Conservation (phyloP, 1,139 yeast genomes). For the Blastobotrys raffinosifermentans region DNA sequence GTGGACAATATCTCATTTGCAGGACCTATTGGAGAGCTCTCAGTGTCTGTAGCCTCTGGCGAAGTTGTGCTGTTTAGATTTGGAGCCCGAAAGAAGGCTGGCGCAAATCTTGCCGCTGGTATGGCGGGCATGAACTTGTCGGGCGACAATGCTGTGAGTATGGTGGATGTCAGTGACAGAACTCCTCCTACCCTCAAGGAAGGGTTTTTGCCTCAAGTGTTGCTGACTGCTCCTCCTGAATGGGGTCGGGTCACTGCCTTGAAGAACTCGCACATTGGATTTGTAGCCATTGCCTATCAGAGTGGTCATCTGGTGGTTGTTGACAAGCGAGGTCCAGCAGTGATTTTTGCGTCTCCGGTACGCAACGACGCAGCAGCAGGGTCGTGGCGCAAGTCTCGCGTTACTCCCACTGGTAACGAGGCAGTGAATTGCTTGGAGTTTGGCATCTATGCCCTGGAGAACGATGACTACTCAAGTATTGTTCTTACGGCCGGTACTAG, state of each 20-base stretch:
- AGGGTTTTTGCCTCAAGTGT: conserved; percentile 67
- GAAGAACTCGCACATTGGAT: conserved; percentile 70
- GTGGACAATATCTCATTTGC: conserved; percentile 66
- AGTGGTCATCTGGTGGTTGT: conserved; percentile 70
- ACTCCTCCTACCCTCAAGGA: conserved; percentile 44
- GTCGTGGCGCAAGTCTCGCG: conserved; percentile 11
- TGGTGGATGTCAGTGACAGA: conserved; percentile 34
- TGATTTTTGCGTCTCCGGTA: conserved; percentile 50
- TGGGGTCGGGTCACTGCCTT: conserved; percentile 52
- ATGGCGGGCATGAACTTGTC: conserved; percentile 2
- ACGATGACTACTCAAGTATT: conserved; percentile 64
- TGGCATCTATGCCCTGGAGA: conserved; percentile 58
- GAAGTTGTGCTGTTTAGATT: conserved; percentile 72
- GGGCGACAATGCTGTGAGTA: conserved; percentile 12
- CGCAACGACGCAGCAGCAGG: conserved; percentile 15
- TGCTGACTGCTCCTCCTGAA: conserved; percentile 38
- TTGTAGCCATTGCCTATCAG: conserved; percentile 75
- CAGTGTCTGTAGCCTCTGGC: conserved; percentile 64
- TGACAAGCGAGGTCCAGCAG: conserved; percentile 82
- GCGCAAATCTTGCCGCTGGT: neutral
- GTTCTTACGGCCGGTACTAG: conserved; percentile 73
- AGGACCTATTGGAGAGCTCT: conserved; percentile 67
- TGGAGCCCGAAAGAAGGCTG: conserved; percentile 42
- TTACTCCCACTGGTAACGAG: conserved; percentile 16
- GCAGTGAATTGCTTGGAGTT: conserved; percentile 62